Evolutionary conservation across 179 eudicot species (phyloP).

Genomic region (Dionaea muscipula): DNA sequence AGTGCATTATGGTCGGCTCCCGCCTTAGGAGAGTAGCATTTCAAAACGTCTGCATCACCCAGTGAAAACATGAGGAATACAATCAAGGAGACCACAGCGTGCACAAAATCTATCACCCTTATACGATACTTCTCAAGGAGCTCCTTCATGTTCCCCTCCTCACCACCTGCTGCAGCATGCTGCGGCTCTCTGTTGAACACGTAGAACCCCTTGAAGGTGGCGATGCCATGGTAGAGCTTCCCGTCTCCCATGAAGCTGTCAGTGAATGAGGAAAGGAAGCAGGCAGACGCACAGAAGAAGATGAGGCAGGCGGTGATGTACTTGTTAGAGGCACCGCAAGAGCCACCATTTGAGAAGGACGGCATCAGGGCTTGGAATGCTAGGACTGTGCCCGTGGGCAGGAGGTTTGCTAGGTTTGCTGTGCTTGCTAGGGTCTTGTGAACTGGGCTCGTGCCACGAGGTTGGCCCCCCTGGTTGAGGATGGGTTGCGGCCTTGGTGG

Average conservation of each 20-base stretch:
- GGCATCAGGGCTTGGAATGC: conserved; percentile 43
- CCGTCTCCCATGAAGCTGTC: conserved; percentile 43
- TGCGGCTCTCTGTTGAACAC: conserved; percentile 25
- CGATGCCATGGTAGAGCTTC: conserved; percentile 43
- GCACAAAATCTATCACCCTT: conserved; percentile 35
- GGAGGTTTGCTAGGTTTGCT: conserved; percentile 45
- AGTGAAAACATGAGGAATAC: conserved; percentile 54
- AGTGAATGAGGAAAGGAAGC: conserved; percentile 55
- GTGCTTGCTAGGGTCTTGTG: conserved; percentile 40
- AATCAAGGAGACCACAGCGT: conserved; percentile 36
- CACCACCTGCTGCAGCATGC: not conserved
- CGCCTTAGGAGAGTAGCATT: conserved; percentile 28
- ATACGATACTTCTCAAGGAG: conserved; percentile 25
- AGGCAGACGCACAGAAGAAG: conserved; percentile 20
- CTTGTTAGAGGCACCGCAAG: conserved; percentile 22
- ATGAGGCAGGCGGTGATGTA: conserved; percentile 30
- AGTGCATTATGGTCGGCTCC: conserved; percentile 21
- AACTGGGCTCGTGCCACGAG: conserved; percentile 9
- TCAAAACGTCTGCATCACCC: conserved; percentile 30
- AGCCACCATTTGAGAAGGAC: conserved; percentile 40
- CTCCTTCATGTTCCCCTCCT: conserved; percentile 1
- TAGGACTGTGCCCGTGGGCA: conserved; percentile 54
- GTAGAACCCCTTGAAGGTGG: conserved; percentile 39
- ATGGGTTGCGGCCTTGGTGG: conserved; percentile 9
- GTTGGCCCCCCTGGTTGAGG: no score